Evolutionary conservation across 208 protist genomes (phyloP).

Genomic region (Leishmania braziliensis): DNA sequence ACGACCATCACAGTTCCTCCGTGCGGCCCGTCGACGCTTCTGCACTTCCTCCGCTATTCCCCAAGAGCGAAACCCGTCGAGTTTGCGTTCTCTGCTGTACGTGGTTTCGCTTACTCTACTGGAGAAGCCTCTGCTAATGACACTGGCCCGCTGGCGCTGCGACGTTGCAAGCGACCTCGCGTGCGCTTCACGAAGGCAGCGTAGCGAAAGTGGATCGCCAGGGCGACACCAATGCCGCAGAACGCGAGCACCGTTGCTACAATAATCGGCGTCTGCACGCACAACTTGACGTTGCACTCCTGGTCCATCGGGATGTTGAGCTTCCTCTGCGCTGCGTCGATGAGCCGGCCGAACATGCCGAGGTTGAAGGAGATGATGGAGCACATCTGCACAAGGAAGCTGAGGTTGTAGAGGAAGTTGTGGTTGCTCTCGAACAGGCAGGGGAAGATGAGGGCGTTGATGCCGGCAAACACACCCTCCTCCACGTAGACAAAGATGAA

Average conservation of each 20-base stretch:
- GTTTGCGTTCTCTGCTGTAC: not conserved
- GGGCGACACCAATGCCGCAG: conserved; percentile 34
- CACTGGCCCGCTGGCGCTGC: not conserved
- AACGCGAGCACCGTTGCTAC: conserved; percentile 46
- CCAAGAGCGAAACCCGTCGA: not conserved
- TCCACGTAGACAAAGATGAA: conserved; percentile 72
- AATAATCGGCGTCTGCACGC: conserved; percentile 51
- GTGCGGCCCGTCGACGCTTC: not conserved
- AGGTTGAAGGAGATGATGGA: conserved; percentile 68
- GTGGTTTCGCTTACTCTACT: not conserved
- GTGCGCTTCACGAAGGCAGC: conserved; percentile 44
- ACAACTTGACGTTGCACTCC: conserved; percentile 49
- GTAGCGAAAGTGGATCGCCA: conserved; percentile 61
- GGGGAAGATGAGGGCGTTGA: conserved; percentile 64
- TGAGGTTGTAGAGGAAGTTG: conserved; percentile 65
- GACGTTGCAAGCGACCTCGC: not conserved
- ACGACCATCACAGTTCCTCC: not conserved
- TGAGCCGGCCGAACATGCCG: conserved; percentile 51
- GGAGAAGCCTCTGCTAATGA: not conserved
- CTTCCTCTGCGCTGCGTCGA: conserved; percentile 42
- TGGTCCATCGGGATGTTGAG: conserved; percentile 27
- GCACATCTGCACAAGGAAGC: conserved; percentile 53
- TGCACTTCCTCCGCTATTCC: not conserved
- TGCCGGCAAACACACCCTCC: conserved; percentile 57
- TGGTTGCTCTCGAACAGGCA: conserved; percentile 56